These are phyloP conservation scores for Fusarium foetens DNA, from an alignment of 2,329 filamentous ascomycete genomes.

Conservation along the genomic window DNA sequence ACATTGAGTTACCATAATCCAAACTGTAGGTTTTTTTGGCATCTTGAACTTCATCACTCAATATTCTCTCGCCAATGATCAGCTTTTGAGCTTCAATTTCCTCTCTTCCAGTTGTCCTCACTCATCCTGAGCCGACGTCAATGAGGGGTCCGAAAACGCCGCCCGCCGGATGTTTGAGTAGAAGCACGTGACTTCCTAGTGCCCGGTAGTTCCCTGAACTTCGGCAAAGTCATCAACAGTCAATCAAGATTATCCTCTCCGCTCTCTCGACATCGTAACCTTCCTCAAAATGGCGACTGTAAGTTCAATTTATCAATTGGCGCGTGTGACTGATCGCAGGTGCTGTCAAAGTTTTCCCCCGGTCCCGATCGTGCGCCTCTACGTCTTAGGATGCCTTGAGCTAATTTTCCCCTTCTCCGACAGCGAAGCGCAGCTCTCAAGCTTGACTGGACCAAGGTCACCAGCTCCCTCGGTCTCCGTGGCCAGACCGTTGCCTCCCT, in stretches of 20 bases:
- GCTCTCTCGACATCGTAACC: constrained; percentile 58
- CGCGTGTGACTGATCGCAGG: constrained; percentile 32
- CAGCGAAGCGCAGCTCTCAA: constrained; percentile 98
- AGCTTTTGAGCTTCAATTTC: background rate
- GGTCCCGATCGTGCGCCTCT: constrained; percentile 24
- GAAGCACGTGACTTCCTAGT: constrained; percentile 49
- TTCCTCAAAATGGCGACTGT: constrained; percentile 75
- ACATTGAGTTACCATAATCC: background rate
- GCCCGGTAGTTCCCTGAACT: constrained; percentile 49
- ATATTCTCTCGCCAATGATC: background rate
- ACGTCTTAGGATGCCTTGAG: constrained; percentile 53
- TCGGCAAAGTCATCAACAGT: constrained; percentile 59
- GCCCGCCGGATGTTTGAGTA: constrained; percentile 18
- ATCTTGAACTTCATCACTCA: background rate
- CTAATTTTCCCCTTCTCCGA: constrained; percentile 61
- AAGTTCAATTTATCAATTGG: constrained; percentile 58
- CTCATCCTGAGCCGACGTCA: constrained; percentile 1
- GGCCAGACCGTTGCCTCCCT: constrained; percentile 93
- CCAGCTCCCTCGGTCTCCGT: constrained; percentile 92
- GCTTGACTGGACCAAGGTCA: constrained; percentile 98
- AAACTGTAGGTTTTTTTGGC: background rate
- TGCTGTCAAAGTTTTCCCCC: constrained; percentile 22
- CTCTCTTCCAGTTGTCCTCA: background rate
- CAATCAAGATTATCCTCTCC: constrained; percentile 61
- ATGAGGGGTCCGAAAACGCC: constrained; percentile 41